phyloP scores from a whole-genome alignment of 768 basidiomycete genomes.

The Russula brevipes region DNA sequence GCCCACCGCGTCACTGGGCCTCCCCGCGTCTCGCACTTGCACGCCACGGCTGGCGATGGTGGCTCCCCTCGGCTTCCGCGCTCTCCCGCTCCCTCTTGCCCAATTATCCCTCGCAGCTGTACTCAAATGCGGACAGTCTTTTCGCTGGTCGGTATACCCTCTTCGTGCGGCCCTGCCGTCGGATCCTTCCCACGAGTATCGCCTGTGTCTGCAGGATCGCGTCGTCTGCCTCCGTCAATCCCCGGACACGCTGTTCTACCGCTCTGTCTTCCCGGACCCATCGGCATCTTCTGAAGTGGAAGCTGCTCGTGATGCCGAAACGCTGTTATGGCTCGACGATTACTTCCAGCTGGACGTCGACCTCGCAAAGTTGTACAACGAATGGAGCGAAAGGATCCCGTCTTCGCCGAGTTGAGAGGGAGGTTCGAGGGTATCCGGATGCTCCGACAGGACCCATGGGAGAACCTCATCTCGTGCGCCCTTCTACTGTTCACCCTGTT shows the following conservation, averaged over 20 bases:
- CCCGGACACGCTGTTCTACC: constrained; percentile 58
- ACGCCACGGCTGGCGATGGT: not conserved
- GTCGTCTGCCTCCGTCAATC: constrained; percentile 81
- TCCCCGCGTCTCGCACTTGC: not conserved
- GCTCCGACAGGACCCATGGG: constrained; percentile 91
- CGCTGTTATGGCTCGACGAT: constrained; percentile 67
- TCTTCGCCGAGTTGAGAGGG: constrained; percentile 60
- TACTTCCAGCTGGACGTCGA: constrained; percentile 88
- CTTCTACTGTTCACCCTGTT: not conserved
- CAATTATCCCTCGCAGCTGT: constrained; percentile 78
- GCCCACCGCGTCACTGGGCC: no score
- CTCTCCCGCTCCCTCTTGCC: constrained; percentile 52
- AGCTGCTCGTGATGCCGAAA: constrained; percentile 52
- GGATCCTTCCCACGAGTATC: constrained; percentile 55
- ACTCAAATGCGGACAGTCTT: constrained; percentile 78
- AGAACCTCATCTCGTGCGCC: constrained; percentile 87
- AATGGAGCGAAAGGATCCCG: constrained; percentile 73
- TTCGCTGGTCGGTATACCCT: constrained; percentile 67
- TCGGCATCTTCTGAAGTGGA: constrained; percentile 33
- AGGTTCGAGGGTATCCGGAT: constrained; percentile 81
- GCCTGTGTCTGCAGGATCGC: constrained; percentile 74
- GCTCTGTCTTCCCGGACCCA: constrained; percentile 54
- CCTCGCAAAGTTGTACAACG: constrained; percentile 60
- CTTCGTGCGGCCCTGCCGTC: constrained; percentile 29
- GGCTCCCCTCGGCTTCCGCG: constrained; percentile 44